Evolutionary conservation across 106 monocot species (phyloP).

Genomic region (Chionographis japonica): DNA sequence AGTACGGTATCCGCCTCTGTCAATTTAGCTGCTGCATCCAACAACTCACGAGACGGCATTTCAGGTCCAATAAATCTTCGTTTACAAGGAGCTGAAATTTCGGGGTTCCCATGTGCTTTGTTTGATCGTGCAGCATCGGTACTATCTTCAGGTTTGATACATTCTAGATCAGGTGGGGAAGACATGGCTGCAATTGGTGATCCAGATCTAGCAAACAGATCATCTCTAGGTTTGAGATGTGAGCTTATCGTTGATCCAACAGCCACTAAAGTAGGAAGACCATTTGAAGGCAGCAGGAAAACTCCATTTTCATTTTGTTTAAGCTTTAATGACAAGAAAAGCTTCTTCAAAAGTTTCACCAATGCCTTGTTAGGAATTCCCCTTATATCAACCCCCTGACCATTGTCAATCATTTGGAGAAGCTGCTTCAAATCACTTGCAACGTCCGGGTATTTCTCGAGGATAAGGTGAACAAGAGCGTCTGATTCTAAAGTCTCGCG

Average conservation of each 20-base stretch:
- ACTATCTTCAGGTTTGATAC: slow-evolving; percentile 10
- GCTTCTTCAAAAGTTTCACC: slow-evolving; percentile 58
- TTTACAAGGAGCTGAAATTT: slow-evolving; percentile 33
- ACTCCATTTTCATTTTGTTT: slow-evolving; percentile 41
- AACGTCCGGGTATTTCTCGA: slow-evolving; percentile 25
- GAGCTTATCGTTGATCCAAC: slow-evolving; percentile 38
- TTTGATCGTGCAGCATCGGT: slow-evolving; percentile 5
- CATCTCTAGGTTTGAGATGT: slow-evolving; percentile 20
- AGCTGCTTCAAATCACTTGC: slow-evolving; percentile 54
- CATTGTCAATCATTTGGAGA: slow-evolving; percentile 85
- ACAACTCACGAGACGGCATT: slow-evolving; percentile 91
- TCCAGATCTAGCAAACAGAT: slow-evolving; percentile 1
- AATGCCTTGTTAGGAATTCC: slow-evolving; percentile 64
- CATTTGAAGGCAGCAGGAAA: slow-evolving; percentile 52
- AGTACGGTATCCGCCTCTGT: slow-evolving; percentile 69
- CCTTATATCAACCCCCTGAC: slow-evolving; percentile 77
- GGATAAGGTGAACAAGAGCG: slow-evolving; percentile 10
- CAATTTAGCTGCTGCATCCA: slow-evolving; percentile 93
- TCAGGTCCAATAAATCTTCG: slow-evolving; percentile 93
- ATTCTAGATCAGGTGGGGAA: slow-evolving; percentile 10
- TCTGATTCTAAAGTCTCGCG: neutral
- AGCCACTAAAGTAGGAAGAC: slow-evolving; percentile 39
- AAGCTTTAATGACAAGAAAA: slow-evolving; percentile 66
- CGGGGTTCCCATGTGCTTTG: slow-evolving; percentile 19
- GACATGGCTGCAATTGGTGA: slow-evolving; percentile 14